Evolutionary conservation across 257 asterid species (phyloP), one percentile per base, ranked within the genome.

Genomic region (Penstemon newberryi): DNA sequence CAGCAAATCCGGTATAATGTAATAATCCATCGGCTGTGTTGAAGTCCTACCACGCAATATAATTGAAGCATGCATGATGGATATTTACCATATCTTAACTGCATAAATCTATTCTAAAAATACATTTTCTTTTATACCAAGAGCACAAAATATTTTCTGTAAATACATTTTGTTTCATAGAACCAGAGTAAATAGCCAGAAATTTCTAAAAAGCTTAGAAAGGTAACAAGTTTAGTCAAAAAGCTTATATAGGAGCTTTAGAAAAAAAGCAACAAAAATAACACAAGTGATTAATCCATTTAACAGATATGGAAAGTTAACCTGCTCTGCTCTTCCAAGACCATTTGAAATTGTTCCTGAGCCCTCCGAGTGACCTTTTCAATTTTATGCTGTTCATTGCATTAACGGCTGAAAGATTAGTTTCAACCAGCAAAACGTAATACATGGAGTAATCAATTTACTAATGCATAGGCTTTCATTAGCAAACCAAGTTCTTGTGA

Each of bases 271-370:
- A 70, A 57, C 64, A 65, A 15, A 65, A 69, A 37, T 36, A 19
- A 42, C 19, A 57, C 13, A 63, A 57, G 3, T 46, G 37, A 15
- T 40, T 60, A 58, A 62, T 73, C 78, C 41, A 67, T 63, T 52
- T 69, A 59, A 78, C 57, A 44, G 47, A 78, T 50, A 61, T 57
- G 55, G 50, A 49, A 76, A 66, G 61, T 38, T 60, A 50, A 93
- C 99, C 99, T 87, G 96, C 93, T 89, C 77, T 87, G 99, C 83
- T 91, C 96, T 83, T 94, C 95, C 52, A 94, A 79, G 56, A 87
- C 99, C 96, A 91, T 89, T 73, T 94, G 99, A 77, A 94, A 83
- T 78, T 94, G 99, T 82, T 94, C 99, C 77, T 94, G 99, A 62
- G 99, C 99, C 84, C 84, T 87, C 70, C 96, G 90, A 62, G 97